Base-by-base conservation (phyloP, 257 asterid species). In the Plantago ovata region DNA sequence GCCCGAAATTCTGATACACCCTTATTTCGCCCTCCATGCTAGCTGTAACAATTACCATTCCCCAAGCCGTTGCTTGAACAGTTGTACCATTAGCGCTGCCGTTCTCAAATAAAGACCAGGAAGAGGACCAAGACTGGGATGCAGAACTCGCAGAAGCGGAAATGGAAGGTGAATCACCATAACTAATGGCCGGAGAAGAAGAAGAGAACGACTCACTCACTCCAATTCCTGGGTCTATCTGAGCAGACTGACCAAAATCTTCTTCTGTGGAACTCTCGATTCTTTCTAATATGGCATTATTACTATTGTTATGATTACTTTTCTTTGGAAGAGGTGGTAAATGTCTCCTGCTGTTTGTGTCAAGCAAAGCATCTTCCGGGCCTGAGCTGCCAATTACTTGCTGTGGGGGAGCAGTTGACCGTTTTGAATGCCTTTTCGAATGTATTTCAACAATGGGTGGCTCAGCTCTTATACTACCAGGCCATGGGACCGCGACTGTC, bases 41-140 rank as follows among this genome's bases (percentile, higher is more conserved):
- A 15, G 97, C 92, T 40, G 99, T 69, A 23, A 89, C 86, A 53
- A 93, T 81, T 36, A 82, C 97, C 77, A 75, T 22, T 1, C 99
- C 99, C 99, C 99, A 86, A 5, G 99, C 95, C n/a, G 97, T 84
- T 33, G 96, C 97, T 63, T 82, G 91, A 14, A 82, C 71, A 10
- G 90, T 74, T 18, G 71, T 75, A 22, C 84, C 87, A 14, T 74
- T 62, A 59, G 73, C 64, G 32, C 45, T 57, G 13, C 69, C 67
- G 13, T 67, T 69, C 13, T 81, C 83, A 7, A 58, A 52, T 21
- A 56, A 45, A 7, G 76, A 45, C 75, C 77, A 68, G 7, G 76
- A 69, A 20, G 78, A 69, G 10, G 82, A 75, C 77, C 73, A 77
- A 13, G 83, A 71, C 3, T 64, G 87, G 19, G 94, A 83, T 1